Base-by-base conservation (phyloP, 2,329 filamentous ascomycete genomes). In the Aureobasidium melanogenum region DNA sequence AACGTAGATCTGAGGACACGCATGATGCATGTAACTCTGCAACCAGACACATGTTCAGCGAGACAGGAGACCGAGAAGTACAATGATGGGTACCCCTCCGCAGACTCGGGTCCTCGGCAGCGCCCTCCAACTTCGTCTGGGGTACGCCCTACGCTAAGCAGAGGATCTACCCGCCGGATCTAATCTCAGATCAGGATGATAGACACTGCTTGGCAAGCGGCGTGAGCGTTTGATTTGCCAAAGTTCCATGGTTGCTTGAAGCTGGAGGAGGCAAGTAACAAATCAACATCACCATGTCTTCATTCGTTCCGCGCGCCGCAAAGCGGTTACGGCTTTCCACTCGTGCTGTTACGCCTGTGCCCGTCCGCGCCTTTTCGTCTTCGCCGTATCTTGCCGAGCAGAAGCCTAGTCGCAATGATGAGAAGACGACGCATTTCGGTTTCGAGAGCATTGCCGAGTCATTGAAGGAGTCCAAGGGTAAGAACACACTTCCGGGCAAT, bases 351-450 rank as follows among this genome's bases (percentile, higher is more conserved):
- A 41, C 43, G 14, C 56, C 56, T 32, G 4, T 48, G 32, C 32
- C 41, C 10, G 51, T 50, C 39, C 50, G 36, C 57, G 28, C 61
- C 10, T 57, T 59, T 12, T 52, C 61, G 6, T 26, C 54, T 14
- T 51, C 47, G 17, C 26, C 41, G 14, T 61, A 44, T 7, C 48
- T 61, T 7, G 54, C 52, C 28, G 54, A 62, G 52, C 61, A 62
- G 32, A 57, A 57, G 17, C 51, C 38, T 30, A 26, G 28, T 14
- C 43, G 47, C 44, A 57, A 75, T 57, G 66, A 79, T 66, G 79
- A 83, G 67, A 80, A 81, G 63, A 87, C 87, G 64, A 96, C 92
- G 54, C 91, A 96, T 77, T 97, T 97, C 74, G 92, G 92, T 56
- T 97, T 91, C 73, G 83, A 92, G 76, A 93, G 89, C 44, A 82